phyloP scores from a whole-genome alignment of 192 early-diverging fungal species.

The Linnemannia exigua region DNA sequence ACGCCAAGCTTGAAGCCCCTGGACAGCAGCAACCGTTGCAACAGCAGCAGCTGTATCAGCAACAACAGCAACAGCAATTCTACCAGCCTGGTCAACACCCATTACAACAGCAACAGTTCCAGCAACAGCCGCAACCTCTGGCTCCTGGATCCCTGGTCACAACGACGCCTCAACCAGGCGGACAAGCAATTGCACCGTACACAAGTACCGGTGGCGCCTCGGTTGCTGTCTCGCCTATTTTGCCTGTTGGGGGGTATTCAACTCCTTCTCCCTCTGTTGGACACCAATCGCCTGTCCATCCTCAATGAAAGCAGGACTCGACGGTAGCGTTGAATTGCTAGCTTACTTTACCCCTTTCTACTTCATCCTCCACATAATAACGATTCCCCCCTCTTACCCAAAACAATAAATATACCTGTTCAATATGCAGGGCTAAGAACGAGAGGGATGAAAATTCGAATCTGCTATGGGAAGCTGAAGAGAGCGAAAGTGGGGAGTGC shows the following conservation, averaged over 20 bases:
- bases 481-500: too few species aligned
- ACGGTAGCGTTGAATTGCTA: background rate
- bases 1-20: constrained; percentile 8
- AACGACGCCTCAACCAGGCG: constrained; percentile 31
- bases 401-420: background rate
- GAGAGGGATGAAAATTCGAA: too few species aligned
- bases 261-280: background rate
- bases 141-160: constrained; percentile 33
- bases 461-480: too few species aligned
- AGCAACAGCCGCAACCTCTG: constrained; percentile 14
- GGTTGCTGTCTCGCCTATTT: constrained; percentile 32
- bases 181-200: constrained; percentile 27
- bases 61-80: constrained; percentile 3
- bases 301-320: background rate
- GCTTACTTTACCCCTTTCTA: background rate
- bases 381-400: background rate
- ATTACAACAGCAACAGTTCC: constrained; percentile 2
- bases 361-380: background rate
- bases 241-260: constrained; percentile 25
- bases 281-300: background rate
- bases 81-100: constrained; percentile 6
- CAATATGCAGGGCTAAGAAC: background rate
- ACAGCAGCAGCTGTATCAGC: background rate
- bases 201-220: constrained; percentile 26
- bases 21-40: constrained; percentile 5